Base-by-base conservation (phyloP, 2,329 filamentous ascomycete genomes). In the Ophiosphaerella narmari region DNA sequence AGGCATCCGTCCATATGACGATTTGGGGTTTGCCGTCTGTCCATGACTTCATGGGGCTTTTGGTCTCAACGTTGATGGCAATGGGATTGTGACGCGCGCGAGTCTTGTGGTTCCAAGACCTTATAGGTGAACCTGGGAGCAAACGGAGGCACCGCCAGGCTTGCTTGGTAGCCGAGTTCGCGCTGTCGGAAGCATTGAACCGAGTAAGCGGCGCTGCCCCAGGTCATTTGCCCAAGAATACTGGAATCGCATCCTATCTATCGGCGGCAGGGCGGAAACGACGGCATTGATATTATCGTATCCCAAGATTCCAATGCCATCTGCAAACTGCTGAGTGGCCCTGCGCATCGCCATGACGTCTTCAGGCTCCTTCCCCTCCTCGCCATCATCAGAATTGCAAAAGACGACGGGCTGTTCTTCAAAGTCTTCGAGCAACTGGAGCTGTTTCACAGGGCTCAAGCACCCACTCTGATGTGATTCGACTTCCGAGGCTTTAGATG, bases 21-120 rank as follows among this genome's bases (percentile, higher is more conserved):
- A 64, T 57, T 43, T 65, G 57, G 8, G 60, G 57, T 48, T 66
- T 65, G 34, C 60, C 54, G 39, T 63, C 60, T 47, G 57, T 65
- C 59, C 57, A 66, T 44, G 58, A 63, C 52, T 65, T 65, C 45
- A 57, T 60, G 12, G 63, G 58, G 16, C 42, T 40, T 43, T 66
- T 66, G 18, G 62, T 66, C 46, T 65, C 55, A 18, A 64, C 48
- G 40, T 64, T 51, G 42, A 67, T 62, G 6, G 62, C 61, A 31
- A 66, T 56, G 14, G 59, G 59, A 12, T 49, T 46, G 41, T 29
- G 11, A 29, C 26, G 26, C 26, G 26, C 26, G 7, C 26, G 26
- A 29, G 26, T 29, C 26, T 2, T 29, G 26, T 29, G 11, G 26
- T 29, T 29, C 26, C 26, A 29, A 11, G 26, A 29, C 26, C 11